Base-by-base conservation (phyloP, 352 stramenopile genomes). In the Phytophthora tubulina region DNA sequence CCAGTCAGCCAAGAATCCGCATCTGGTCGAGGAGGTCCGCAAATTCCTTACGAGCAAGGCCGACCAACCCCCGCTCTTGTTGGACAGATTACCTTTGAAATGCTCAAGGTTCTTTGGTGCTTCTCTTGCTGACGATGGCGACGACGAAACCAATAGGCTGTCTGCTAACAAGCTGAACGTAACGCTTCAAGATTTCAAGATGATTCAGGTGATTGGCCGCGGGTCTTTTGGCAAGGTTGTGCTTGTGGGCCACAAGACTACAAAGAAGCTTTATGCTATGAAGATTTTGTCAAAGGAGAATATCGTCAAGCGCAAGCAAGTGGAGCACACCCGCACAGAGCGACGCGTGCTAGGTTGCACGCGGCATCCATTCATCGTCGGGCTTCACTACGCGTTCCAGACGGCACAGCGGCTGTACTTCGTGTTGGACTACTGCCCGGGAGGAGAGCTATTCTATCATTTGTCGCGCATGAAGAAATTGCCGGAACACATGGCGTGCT, bases 361-460 rank as follows among this genome's bases (percentile, higher is more conserved):
- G 8, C 80, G 84, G 17, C 90, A 97, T 57, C 90, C 90, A 7
- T 97, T 97, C 60, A 97, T 97, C 48, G 92, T 97, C 0, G 89
- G 89, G 0, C 70, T 97, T 27, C 86, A 96, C 51, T 97, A 91
- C 61, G 89, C 91, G 1, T 96, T 97, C 56, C 89, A 97, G 67
- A 95, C 96, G 0, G 89, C 88, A 42, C 84, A 98, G 70, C 80
- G 86, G 55, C 80, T 99, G 1, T 99, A 99, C 63, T 99, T 99
- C 74, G 97, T 99, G 21, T 79, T 99, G 15, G 90, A 97, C 41
- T 97, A 96, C 53, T 97, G 89, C 51, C 87, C 91, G 6, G 91
- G 92, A 21, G 92, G 92, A 14, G 91, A 97, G 61, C 51, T 97
- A 8, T 97, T 96, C 66, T 95, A 95, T 55, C 90, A 97, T 64